These are phyloP conservation scores for Aspergillus bridgeri DNA, from an alignment of 495 filamentous ascomycete genomes.

Conservation along the genomic window DNA sequence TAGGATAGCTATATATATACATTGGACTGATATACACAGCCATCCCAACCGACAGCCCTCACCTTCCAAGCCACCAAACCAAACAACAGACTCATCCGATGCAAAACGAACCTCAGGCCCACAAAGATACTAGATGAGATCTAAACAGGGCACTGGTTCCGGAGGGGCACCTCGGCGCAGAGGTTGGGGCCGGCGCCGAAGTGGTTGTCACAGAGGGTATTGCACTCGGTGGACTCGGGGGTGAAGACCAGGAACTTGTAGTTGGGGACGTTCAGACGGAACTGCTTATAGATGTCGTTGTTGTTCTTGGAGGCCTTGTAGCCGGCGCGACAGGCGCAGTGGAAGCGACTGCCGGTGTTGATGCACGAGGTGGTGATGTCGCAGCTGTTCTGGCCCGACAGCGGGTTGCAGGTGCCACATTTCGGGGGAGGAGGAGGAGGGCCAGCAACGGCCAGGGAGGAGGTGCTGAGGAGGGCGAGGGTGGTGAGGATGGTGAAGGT, in stretches of 20 bases:
- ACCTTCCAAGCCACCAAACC: not conserved
- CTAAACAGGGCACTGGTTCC: conserved; percentile 30
- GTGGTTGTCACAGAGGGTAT: conserved; percentile 38
- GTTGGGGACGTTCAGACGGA: conserved; percentile 38
- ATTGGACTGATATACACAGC: no score
- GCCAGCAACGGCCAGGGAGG: conserved; percentile 24
- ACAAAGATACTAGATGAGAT: not conserved
- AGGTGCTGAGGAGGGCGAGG: conserved; percentile 20
- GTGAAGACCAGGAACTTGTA: conserved; percentile 45
- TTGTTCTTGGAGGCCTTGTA: conserved; percentile 53
- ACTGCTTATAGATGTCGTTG: conserved; percentile 33
- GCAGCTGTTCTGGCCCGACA: conserved; percentile 41
- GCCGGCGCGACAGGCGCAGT: conserved; percentile 68
- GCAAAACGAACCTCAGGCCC: no score
- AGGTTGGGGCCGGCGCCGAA: conserved; percentile 28
- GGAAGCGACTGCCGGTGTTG: conserved; percentile 68
- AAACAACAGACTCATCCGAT: no score
- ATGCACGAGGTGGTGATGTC: conserved; percentile 45
- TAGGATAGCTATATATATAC: no score
- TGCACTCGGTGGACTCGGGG: conserved; percentile 35
- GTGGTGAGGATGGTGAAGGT: conserved; percentile 20
- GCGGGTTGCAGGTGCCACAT: conserved; percentile 43
- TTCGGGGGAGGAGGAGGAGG: conserved; percentile 13
- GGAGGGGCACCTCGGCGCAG: conserved; percentile 37
- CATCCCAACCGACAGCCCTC: no score